These are phyloP conservation scores for Debaryomyces castellii DNA, from an alignment of 805 yeast species.

Conservation along the genomic window DNA sequence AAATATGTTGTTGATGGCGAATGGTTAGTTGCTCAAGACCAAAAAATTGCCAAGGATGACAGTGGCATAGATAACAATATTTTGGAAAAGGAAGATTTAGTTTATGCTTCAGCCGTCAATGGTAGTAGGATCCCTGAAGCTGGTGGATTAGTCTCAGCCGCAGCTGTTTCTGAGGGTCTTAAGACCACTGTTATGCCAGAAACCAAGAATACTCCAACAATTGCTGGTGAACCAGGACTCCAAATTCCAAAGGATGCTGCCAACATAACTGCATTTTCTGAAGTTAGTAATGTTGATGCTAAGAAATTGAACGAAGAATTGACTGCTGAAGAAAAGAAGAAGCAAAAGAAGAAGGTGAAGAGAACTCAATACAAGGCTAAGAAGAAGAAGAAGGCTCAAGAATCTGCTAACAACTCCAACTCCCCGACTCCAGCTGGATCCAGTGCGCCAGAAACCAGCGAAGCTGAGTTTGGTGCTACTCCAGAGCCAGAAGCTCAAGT, in stretches of 20 bases:
- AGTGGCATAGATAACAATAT: constrained; percentile 55
- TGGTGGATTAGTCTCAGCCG: constrained; percentile 27
- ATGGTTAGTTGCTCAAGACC: constrained; percentile 49
- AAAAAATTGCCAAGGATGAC: constrained; percentile 45
- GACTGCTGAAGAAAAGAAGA: constrained; percentile 36
- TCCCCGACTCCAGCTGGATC: constrained; percentile 7
- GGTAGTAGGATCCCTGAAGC: constrained; percentile 33
- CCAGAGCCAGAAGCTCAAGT: constrained; percentile 19
- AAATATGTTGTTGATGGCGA: constrained; percentile 72
- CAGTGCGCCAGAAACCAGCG: neutral
- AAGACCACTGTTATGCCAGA: constrained; percentile 39
- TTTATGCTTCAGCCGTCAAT: constrained; percentile 9
- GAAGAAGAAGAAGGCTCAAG: constrained; percentile 33
- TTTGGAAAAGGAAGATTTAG: constrained; percentile 38
- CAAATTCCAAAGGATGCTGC: constrained; percentile 61
- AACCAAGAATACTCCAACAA: constrained; percentile 30
- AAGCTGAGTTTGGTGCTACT: constrained; percentile 5
- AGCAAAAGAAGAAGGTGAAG: constrained; percentile 45
- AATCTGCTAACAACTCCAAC: constrained; percentile 16
- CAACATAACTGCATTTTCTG: constrained; percentile 63
- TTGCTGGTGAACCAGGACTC: constrained; percentile 74
- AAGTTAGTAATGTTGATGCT: constrained; percentile 49
- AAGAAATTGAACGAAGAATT: constrained; percentile 49
- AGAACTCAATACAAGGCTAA: constrained; percentile 42
- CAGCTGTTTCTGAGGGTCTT: constrained; percentile 8